Conservation (phyloP, 345 rosid genomes). For the Ricinus communis region DNA sequence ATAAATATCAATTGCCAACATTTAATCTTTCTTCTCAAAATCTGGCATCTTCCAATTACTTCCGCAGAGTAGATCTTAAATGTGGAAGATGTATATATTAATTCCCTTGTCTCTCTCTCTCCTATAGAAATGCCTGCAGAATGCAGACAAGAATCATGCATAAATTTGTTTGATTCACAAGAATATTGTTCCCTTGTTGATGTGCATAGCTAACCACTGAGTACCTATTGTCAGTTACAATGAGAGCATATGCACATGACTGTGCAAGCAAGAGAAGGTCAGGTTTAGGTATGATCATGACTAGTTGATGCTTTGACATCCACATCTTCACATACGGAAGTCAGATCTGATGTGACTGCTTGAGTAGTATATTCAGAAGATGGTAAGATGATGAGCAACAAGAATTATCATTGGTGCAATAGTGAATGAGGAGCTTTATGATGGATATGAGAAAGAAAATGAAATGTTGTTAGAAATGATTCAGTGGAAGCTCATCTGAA, state of each 20-base stretch:
- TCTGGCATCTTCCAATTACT: neutral
- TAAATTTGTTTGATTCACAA: neutral
- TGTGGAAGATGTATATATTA: neutral
- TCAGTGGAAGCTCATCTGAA: neutral
- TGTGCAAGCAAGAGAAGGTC: neutral
- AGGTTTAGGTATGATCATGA: neutral
- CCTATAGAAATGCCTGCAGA: neutral
- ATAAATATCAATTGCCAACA: conserved; percentile 1
- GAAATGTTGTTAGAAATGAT: neutral
- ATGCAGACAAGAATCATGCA: neutral
- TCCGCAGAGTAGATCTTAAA: neutral
- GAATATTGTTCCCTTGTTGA: neutral
- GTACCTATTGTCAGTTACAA: neutral
- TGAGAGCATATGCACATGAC: conserved; percentile 15
- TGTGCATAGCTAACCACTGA: neutral
- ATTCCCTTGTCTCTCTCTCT: neutral
- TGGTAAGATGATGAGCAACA: neutral
- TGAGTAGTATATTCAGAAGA: neutral
- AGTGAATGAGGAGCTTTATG: neutral
- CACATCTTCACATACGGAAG: neutral
- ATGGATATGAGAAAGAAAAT: neutral
- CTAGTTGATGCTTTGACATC: neutral
- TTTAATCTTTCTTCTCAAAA: neutral
- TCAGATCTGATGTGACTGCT: conserved; percentile 2
- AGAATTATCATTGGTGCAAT: neutral